phyloP scores from a whole-genome alignment of 495 filamentous ascomycete genomes.

The Penicillium atrosanguineum region DNA sequence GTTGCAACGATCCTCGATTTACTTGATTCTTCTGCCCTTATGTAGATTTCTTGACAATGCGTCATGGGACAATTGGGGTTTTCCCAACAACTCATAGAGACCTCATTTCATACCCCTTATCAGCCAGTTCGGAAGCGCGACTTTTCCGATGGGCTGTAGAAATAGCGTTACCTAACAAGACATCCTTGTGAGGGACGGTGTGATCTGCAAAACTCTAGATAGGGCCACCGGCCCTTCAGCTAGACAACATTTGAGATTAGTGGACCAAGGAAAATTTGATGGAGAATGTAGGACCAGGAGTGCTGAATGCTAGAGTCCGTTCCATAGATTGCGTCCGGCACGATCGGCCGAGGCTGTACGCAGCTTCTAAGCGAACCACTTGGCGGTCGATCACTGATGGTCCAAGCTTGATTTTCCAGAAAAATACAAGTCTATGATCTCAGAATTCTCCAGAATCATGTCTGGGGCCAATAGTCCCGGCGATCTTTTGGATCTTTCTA shows the following conservation, averaged over 20 bases:
- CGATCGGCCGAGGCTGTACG: background rate
- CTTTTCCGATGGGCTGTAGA: slow-evolving; percentile 7
- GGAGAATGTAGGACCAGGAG: slow-evolving; percentile 5
- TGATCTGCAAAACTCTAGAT: slow-evolving; percentile 21
- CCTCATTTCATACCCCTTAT: slow-evolving; percentile 1
- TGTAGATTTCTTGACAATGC: slow-evolving; percentile 5
- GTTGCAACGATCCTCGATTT: background rate
- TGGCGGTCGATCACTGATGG: slow-evolving; percentile 21
- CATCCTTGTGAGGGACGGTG: background rate
- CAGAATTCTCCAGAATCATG: slow-evolving; percentile 1
- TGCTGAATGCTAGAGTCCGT: background rate
- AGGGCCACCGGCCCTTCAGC: slow-evolving; percentile 2
- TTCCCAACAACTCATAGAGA: background rate
- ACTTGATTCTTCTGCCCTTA: slow-evolving; percentile 13
- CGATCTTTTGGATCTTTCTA: slow-evolving; percentile 3
- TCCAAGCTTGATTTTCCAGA: slow-evolving; percentile 2
- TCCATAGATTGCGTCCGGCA: background rate
- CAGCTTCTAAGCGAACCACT: slow-evolving; percentile 16
- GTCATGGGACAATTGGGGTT: background rate
- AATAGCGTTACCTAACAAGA: background rate
- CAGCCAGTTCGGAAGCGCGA: background rate
- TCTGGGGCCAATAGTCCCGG: slow-evolving; percentile 9
- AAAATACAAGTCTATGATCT: background rate
- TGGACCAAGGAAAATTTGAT: background rate
- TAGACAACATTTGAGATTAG: background rate